These are phyloP conservation scores for Xylariaceae sp. DNA, from an alignment of 2,329 filamentous ascomycete species.

Conservation along the genomic window DNA sequence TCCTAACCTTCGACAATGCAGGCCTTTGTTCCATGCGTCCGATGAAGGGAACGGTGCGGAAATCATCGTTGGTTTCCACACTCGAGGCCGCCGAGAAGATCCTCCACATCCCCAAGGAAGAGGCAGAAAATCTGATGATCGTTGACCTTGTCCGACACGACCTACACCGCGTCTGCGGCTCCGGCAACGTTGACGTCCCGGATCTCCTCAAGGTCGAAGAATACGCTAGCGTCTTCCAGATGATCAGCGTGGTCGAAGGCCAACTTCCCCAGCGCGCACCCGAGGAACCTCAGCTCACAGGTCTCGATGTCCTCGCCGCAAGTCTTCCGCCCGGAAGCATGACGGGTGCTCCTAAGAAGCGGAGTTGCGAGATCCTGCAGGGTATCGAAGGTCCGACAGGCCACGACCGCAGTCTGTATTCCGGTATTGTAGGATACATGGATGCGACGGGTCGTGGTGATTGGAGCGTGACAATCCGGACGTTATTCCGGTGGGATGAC, in stretches of 20 bases:
- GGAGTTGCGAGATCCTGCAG: slow-evolving; percentile 77
- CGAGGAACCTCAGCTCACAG: slow-evolving; percentile 43
- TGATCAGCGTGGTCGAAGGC: slow-evolving; percentile 82
- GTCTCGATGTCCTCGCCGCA: slow-evolving; percentile 69
- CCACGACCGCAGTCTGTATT: slow-evolving; percentile 69
- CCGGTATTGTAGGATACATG: slow-evolving; percentile 84
- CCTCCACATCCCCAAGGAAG: slow-evolving; percentile 78
- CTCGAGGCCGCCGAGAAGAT: slow-evolving; percentile 66
- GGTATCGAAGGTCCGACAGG: slow-evolving; percentile 54
- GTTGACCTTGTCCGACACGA: slow-evolving; percentile 95
- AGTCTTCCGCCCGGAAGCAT: slow-evolving; percentile 87
- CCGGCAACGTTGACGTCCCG: slow-evolving; percentile 66
- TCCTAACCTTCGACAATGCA: slow-evolving; percentile 54
- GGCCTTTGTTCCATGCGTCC: slow-evolving; percentile 75
- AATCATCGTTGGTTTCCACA: slow-evolving; percentile 56
- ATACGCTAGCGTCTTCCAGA: slow-evolving; percentile 85
- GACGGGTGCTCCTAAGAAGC: slow-evolving; percentile 93
- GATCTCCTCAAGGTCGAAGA: slow-evolving; percentile 84
- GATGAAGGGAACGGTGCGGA: slow-evolving; percentile 95
- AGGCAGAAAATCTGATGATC: slow-evolving; percentile 97
- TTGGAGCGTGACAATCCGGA: slow-evolving; percentile 87
- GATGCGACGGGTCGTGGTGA: slow-evolving; percentile 80
- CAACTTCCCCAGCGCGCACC: slow-evolving; percentile 39
- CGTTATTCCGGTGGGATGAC: slow-evolving; percentile 67
- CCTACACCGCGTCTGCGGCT: slow-evolving; percentile 75